Evolutionary conservation across 805 yeast genomes (phyloP).

Genomic region (Monosporozyma unispora): DNA sequence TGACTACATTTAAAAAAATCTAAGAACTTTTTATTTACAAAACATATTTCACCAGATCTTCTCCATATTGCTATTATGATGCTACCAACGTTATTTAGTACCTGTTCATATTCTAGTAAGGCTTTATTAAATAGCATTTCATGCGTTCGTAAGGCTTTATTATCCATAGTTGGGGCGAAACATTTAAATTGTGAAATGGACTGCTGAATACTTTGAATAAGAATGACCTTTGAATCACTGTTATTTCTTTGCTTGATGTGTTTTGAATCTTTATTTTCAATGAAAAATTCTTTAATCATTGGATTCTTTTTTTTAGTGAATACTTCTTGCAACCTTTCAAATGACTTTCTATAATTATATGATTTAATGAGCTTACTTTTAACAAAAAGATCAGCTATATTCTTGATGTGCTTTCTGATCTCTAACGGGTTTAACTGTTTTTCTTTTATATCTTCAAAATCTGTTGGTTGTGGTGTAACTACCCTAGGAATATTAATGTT

Average conservation of each 20-base stretch:
- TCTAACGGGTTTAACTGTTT: conserved; percentile 10
- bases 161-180: conserved; percentile 63
- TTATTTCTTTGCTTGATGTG: not conserved
- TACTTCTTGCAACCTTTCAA: conserved; percentile 10
- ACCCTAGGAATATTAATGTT: not conserved
- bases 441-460: not conserved
- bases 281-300: not conserved
- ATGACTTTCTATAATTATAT: conserved; percentile 19
- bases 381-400: conserved; percentile 16
- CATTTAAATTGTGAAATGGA: conserved; percentile 72
- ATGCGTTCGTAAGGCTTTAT: conserved; percentile 57
- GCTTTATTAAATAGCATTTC: conserved; percentile 51
- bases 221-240: not conserved
- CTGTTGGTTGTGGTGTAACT: not conserved
- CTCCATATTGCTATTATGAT: conserved; percentile 82
- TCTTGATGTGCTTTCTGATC: conserved; percentile 16
- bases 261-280: not conserved
- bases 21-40: conserved; percentile 65
- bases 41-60: conserved; percentile 77
- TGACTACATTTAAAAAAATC: conserved; percentile 57
- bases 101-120: conserved; percentile 46
- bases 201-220: conserved; percentile 11
- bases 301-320: conserved; percentile 6
- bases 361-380: conserved; percentile 15
- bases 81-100: conserved; percentile 41